Percentiles rank a stretch among this genome's conserved stretches.
Conservation (phyloP, 305 asterid species). For the Fraxinus angustifolia region DNA sequence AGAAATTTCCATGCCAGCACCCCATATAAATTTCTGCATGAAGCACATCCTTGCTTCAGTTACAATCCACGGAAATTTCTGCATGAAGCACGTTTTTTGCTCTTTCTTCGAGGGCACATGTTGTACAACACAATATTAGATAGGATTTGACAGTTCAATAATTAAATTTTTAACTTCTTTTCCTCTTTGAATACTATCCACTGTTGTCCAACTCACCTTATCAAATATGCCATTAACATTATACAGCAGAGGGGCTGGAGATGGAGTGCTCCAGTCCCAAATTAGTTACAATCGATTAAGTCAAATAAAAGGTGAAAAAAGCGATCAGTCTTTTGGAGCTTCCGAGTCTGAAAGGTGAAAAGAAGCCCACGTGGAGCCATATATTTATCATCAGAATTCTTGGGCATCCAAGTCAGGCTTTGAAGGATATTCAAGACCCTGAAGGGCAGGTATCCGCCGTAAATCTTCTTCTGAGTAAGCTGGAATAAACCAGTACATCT, state of each 20-base stretch:
- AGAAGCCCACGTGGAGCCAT: not conserved
- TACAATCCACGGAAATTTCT: not conserved
- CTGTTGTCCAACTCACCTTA: not conserved
- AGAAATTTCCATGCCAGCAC: not conserved
- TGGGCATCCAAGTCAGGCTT: conserved; percentile 48
- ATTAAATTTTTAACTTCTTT: not conserved
- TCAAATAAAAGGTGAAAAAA: not conserved
- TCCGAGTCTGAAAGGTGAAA: not conserved
- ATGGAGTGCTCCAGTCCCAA: not conserved
- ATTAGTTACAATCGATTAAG: not conserved
- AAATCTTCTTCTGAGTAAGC: conserved; percentile 57
- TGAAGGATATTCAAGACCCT: conserved; percentile 63
- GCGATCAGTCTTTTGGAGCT: not conserved
- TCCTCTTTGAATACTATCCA: not conserved
- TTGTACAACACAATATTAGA: not conserved
- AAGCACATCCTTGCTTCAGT: not conserved
- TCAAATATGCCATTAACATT: not conserved
- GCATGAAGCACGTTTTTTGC: not conserved
- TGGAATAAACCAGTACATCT: conserved; percentile 53
- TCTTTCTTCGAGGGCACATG: not conserved
- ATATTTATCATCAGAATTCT: conserved; percentile 30
- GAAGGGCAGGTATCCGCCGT: conserved; percentile 60
- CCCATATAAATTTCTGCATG: not conserved
- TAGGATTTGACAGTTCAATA: not conserved
- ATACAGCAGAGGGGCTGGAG: not conserved